Evolutionary conservation across 1,284 basidiomycete species (phyloP).

Genomic region (Moniliella sp.): DNA sequence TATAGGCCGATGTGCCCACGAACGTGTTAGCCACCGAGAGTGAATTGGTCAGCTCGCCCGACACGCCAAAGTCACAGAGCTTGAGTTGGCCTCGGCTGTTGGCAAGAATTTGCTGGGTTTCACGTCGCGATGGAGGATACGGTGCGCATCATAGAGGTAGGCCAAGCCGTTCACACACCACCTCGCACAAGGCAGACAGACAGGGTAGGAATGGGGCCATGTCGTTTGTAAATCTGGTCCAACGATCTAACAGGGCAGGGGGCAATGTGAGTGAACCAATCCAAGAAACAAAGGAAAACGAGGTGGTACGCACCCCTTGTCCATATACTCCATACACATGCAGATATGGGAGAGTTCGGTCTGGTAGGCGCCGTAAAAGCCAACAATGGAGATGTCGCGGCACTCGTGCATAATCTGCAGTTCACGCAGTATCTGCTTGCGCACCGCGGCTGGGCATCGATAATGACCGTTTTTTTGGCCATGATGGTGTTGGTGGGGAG

Average conservation of each 20-base stretch:
- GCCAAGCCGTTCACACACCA: slow-evolving; percentile 80
- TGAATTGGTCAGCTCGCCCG: slow-evolving; percentile 92
- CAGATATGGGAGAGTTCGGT: slow-evolving; percentile 92
- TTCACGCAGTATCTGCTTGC: slow-evolving; percentile 90
- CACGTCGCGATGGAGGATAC: slow-evolving; percentile 98
- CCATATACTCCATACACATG: slow-evolving; percentile 96
- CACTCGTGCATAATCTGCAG: slow-evolving; percentile 98
- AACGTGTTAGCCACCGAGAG: slow-evolving; percentile 96
- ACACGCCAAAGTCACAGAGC: slow-evolving; percentile 95
- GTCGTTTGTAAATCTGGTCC: slow-evolving; percentile 80
- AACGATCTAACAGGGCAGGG: slow-evolving; percentile 38
- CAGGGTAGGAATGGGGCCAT: slow-evolving; percentile 66
- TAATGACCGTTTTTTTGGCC: slow-evolving; percentile 53
- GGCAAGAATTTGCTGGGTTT: slow-evolving; percentile 94
- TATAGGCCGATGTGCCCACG: slow-evolving; percentile 92
- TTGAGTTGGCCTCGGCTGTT: slow-evolving; percentile 88
- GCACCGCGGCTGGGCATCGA: slow-evolving; percentile 86
- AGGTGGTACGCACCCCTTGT: slow-evolving; percentile 41
- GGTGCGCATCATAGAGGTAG: slow-evolving; percentile 93
- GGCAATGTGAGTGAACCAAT: too few species aligned
- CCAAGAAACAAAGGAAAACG: not conserved
- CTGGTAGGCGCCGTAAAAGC: slow-evolving; percentile 85
- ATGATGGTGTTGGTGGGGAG: slow-evolving; percentile 13
- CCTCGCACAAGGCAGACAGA: slow-evolving; percentile 71
- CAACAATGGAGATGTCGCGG: slow-evolving; percentile 73